A percentile compares a stretch with the other conserved stretches of the same genome.
Conservation (phyloP, 2,329 filamentous ascomycete species). For the Arthroderma sp. region DNA sequence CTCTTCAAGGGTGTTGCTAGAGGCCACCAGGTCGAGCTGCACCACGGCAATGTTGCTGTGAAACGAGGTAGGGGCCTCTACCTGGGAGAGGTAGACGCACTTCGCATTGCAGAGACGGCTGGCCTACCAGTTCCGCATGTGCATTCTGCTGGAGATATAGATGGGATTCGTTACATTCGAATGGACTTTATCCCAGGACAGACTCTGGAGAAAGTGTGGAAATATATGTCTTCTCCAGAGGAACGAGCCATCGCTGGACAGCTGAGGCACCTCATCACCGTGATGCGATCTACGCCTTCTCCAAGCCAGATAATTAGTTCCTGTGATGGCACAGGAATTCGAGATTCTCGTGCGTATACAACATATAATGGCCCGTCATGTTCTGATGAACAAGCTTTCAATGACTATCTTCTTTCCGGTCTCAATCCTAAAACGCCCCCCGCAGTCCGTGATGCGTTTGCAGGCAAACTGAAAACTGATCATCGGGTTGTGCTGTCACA, state of each 20-base stretch:
- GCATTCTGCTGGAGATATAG: not conserved
- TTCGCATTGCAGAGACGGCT: not conserved
- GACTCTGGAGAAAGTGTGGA: not conserved
- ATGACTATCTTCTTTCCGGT: not conserved
- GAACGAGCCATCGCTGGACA: not conserved
- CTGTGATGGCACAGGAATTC: not conserved
- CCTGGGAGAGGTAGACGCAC: not conserved
- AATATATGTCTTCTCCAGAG: not conserved
- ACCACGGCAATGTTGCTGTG: not conserved
- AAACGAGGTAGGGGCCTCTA: not conserved
- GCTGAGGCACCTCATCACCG: not conserved
- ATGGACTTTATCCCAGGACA: not conserved
- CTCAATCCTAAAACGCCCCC: not conserved
- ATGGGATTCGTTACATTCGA: not conserved
- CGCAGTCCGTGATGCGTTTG: not conserved
- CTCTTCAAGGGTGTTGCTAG: not conserved
- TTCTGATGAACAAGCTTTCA: not conserved
- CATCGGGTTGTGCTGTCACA: conserved; percentile 12
- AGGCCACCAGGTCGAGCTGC: not conserved
- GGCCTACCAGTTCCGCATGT: not conserved
- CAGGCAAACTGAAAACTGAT: not conserved
- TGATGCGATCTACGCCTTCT: not conserved
- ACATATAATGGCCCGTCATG: not conserved
- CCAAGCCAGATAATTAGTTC: not conserved
- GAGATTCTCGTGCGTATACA: not conserved